Evolutionary conservation across 495 filamentous ascomycete species (phyloP).

Genomic region (Trypethelium eluteriae): DNA sequence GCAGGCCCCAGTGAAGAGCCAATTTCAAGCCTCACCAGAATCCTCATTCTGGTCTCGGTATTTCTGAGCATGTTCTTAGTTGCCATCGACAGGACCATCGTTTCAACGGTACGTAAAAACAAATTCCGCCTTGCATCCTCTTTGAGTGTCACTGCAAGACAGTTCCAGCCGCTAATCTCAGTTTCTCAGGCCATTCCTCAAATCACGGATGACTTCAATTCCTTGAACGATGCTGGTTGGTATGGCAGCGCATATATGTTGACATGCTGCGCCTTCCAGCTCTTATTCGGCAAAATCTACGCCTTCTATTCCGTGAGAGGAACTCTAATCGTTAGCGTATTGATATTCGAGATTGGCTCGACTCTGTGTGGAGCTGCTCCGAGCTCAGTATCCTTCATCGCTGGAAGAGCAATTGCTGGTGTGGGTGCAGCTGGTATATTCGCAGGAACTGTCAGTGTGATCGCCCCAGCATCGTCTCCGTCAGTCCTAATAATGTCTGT

Average conservation of each 20-base stretch:
- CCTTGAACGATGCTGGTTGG: slow-evolving; percentile 15
- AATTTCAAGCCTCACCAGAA: no score
- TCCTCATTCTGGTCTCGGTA: no score
- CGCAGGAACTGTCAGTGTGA: slow-evolving; percentile 28
- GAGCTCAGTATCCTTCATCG: slow-evolving; percentile 58
- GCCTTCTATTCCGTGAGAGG: slow-evolving; percentile 47
- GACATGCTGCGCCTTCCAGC: slow-evolving; percentile 39
- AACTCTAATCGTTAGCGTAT: not conserved
- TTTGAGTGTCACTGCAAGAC: no score
- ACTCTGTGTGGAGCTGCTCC: slow-evolving; percentile 44
- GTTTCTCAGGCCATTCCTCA: slow-evolving; percentile 7
- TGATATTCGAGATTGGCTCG: slow-evolving; percentile 2
- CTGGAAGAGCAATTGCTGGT: slow-evolving; percentile 18
- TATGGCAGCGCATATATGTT: slow-evolving; percentile 5
- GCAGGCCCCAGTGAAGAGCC: no score
- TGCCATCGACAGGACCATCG: no score
- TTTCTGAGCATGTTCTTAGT: no score
- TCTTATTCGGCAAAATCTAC: slow-evolving; percentile 47
- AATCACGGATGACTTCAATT: slow-evolving; percentile 14
- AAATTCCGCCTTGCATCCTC: no score
- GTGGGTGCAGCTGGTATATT: slow-evolving; percentile 27
- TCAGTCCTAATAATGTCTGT: no score
- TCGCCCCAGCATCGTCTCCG: not conserved
- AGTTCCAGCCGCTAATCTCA: no score
- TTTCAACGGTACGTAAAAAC: no score